These are phyloP conservation scores for Debaryomyces sp. DNA, from an alignment of 1,139 yeast genomes.

Conservation along the genomic window DNA sequence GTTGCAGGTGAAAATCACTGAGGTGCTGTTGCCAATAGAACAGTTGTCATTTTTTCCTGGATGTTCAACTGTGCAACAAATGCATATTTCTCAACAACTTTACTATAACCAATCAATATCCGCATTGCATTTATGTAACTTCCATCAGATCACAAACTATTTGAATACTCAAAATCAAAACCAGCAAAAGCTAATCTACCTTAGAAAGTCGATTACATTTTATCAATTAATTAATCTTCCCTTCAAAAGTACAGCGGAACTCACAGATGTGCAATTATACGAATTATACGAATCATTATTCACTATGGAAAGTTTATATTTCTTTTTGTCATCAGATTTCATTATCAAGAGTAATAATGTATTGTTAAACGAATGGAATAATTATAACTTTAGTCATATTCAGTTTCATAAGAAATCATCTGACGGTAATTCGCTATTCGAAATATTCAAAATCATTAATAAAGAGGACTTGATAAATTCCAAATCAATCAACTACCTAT, in stretches of 20 bases:
- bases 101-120: conserved; percentile 39
- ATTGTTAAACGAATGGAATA: conserved; percentile 13
- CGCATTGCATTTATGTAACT: conserved; percentile 37
- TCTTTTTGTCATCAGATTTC: conserved; percentile 30
- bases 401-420: conserved; percentile 9
- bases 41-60: conserved; percentile 31
- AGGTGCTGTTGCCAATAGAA: conserved; percentile 30
- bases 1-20: conserved; percentile 34
- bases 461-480: conserved; percentile 9
- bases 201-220: conserved; percentile 39
- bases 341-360: conserved; percentile 11
- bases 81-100: conserved; percentile 28
- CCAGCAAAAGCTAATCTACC: conserved; percentile 37
- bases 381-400: conserved; percentile 9
- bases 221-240: conserved; percentile 37
- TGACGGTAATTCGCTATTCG: conserved; percentile 11
- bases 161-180: conserved; percentile 23
- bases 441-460: conserved; percentile 12
- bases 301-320: conserved; percentile 35
- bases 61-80: not conserved
- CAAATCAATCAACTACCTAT: conserved; percentile 7
- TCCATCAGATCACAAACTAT: conserved; percentile 35
- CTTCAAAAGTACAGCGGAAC: conserved; percentile 21
- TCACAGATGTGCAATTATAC: conserved; percentile 28
- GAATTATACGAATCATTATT: conserved; percentile 41